Conservation (phyloP, 164 flowering plant species). For the Magnolia officinalis region DNA sequence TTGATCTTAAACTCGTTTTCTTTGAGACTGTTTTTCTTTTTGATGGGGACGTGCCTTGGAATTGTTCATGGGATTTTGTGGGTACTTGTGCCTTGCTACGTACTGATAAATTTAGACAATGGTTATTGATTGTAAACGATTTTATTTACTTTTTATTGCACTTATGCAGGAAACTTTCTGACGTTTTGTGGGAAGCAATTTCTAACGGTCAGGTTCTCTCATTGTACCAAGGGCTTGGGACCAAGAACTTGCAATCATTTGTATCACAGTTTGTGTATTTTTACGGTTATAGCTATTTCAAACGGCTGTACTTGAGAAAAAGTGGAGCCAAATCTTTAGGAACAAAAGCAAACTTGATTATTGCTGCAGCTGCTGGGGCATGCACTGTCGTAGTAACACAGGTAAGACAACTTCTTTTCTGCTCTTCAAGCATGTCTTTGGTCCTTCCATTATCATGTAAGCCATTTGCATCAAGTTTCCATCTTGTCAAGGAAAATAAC, state of each 20-base stretch:
- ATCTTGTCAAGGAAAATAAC: background rate
- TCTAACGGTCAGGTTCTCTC: slow-evolving; percentile 52
- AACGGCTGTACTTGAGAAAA: slow-evolving; percentile 40
- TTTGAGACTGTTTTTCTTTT: background rate
- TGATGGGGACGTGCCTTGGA: background rate
- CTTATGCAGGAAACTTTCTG: slow-evolving; percentile 48
- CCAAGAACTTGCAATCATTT: slow-evolving; percentile 67
- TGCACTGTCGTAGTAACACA: slow-evolving; percentile 56
- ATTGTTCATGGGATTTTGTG: background rate
- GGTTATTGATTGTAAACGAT: background rate
- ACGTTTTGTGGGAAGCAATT: slow-evolving; percentile 70
- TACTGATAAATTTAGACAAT: background rate
- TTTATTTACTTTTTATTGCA: slow-evolving; percentile 9
- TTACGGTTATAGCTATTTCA: slow-evolving; percentile 66
- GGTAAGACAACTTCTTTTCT: slow-evolving; percentile 25
- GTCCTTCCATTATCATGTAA: background rate
- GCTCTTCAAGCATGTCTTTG: background rate
- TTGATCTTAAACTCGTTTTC: background rate
- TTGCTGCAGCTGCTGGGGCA: slow-evolving; percentile 79
- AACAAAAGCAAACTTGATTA: slow-evolving; percentile 57
- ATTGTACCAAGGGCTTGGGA: slow-evolving; percentile 69
- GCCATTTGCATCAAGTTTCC: background rate
- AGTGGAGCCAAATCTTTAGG: slow-evolving; percentile 53
- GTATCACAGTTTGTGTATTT: slow-evolving; percentile 63
- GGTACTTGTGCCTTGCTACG: background rate